Evolutionary conservation across 176 grass and related monocot genomes (phyloP).

Genomic region (Ampelocalamus luodianensis): DNA sequence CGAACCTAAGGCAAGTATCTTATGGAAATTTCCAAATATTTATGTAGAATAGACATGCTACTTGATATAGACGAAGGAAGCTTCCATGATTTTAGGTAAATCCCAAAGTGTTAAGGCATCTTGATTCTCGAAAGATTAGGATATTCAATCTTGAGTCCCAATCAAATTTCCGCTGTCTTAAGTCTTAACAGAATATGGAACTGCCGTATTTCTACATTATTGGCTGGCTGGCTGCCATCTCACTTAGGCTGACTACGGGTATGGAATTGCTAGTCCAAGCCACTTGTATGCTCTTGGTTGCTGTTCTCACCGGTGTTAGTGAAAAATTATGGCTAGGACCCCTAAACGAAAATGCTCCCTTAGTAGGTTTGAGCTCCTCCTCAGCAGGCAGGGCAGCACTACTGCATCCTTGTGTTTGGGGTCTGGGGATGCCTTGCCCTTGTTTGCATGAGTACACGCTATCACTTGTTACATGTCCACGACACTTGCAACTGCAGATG

Average conservation of each 20-base stretch:
- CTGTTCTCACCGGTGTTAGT: neutral
- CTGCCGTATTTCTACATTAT: neutral
- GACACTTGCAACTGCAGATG: neutral
- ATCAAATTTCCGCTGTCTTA: neutral
- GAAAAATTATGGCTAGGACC: neutral
- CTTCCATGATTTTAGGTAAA: neutral
- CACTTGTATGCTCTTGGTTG: neutral
- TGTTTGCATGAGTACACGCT: neutral
- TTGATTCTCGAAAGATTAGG: neutral
- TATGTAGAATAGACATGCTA: conserved; percentile 4
- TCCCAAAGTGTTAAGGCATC: neutral
- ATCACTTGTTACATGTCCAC: neutral
- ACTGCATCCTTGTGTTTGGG: neutral
- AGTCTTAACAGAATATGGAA: neutral
- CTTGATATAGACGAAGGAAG: neutral
- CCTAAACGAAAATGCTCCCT: neutral
- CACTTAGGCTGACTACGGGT: neutral
- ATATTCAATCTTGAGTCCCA: neutral
- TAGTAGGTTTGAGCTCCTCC: neutral
- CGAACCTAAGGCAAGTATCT: conserved; percentile 62
- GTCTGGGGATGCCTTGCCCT: neutral
- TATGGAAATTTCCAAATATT: neutral
- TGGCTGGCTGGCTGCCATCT: neutral
- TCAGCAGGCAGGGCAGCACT: neutral
- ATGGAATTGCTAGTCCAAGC: neutral